Conservation (phyloP, 164 flowering plant genomes). For the Pachysandra terminalis region DNA sequence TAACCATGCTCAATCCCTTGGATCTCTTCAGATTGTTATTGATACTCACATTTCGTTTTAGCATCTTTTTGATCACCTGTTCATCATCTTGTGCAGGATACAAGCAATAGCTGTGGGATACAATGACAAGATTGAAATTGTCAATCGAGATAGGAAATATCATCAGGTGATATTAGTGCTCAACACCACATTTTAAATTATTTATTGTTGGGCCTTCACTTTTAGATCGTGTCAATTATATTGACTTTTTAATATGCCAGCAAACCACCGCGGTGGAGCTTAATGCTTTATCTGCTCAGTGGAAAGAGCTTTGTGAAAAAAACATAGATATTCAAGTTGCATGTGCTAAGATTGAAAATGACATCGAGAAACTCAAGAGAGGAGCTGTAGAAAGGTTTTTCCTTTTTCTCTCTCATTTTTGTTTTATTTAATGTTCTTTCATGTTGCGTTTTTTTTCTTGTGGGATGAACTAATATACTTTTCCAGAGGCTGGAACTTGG, state of each 20-base stretch:
- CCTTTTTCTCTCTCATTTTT: neutral
- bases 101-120: slow-evolving; percentile 64
- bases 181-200: neutral
- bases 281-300: slow-evolving; percentile 71
- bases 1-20: too few relatives aligned
- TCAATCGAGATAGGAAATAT: slow-evolving; percentile 89
- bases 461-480: slow-evolving; percentile 4
- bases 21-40: too few relatives aligned
- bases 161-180: slow-evolving; percentile 63
- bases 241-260: slow-evolving; percentile 39
- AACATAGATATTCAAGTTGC: slow-evolving; percentile 84
- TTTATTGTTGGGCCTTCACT: slow-evolving; percentile 2
- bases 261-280: slow-evolving; percentile 86
- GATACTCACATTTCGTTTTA: too few relatives aligned
- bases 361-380: slow-evolving; percentile 45
- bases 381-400: slow-evolving; percentile 74
- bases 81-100: slow-evolving; percentile 44
- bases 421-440: too few relatives aligned
- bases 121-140: slow-evolving; percentile 70
- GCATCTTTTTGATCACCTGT: too few relatives aligned
- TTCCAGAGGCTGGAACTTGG: slow-evolving; percentile 73
- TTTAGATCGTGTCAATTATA: slow-evolving; percentile 1
- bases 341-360: slow-evolving; percentile 54
- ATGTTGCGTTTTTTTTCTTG: slow-evolving; percentile 1
- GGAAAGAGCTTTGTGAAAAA: slow-evolving; percentile 86